These are phyloP conservation scores for Trichosporon ovoides DNA, from an alignment of 1,284 basidiomycete species.

Conservation along the genomic window DNA sequence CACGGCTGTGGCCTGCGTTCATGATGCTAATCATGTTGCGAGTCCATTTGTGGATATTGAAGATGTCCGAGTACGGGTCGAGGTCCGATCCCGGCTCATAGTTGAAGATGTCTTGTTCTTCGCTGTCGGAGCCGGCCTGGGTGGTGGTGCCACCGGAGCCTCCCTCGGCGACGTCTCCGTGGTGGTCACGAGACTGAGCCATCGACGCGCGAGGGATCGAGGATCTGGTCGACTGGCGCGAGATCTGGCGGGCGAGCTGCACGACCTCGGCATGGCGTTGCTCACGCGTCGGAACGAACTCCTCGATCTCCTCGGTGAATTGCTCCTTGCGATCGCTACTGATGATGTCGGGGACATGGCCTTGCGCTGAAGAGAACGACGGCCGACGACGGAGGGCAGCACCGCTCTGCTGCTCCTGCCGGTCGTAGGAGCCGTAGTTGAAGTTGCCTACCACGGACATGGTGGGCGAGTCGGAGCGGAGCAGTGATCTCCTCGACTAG, in stretches of 20 bases:
- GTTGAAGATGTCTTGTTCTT: constrained; percentile 26
- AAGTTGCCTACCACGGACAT: constrained; percentile 21
- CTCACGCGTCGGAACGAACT: constrained; percentile 11
- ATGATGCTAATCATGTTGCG: constrained; percentile 37
- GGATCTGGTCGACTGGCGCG: constrained; percentile 23
- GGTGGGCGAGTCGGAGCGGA: constrained; percentile 10
- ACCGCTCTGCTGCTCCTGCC: not conserved
- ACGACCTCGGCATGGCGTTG: constrained; percentile 23
- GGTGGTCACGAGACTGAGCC: not conserved
- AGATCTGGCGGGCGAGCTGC: constrained; percentile 35
- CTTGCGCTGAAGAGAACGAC: not conserved
- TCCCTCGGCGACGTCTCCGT: not conserved
- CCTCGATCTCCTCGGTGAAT: constrained; percentile 9
- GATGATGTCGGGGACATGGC: not conserved
- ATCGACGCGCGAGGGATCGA: not conserved
- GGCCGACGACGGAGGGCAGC: not conserved
- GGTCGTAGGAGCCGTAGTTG: constrained; percentile 12
- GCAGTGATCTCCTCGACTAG: not conserved
- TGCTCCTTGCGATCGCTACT: not conserved
- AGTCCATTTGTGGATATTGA: constrained; percentile 50
- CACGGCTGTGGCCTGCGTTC: constrained; percentile 40
- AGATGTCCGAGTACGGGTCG: constrained; percentile 50
- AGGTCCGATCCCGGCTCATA: constrained; percentile 42
- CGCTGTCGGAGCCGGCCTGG: not conserved
- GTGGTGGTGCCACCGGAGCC: constrained; percentile 2